Percentiles rank a stretch among this genome's conserved stretches.
These are phyloP conservation scores for Trichoderma orchidacearum DNA, from an alignment of 495 filamentous ascomycete genomes.

Conservation along the genomic window DNA sequence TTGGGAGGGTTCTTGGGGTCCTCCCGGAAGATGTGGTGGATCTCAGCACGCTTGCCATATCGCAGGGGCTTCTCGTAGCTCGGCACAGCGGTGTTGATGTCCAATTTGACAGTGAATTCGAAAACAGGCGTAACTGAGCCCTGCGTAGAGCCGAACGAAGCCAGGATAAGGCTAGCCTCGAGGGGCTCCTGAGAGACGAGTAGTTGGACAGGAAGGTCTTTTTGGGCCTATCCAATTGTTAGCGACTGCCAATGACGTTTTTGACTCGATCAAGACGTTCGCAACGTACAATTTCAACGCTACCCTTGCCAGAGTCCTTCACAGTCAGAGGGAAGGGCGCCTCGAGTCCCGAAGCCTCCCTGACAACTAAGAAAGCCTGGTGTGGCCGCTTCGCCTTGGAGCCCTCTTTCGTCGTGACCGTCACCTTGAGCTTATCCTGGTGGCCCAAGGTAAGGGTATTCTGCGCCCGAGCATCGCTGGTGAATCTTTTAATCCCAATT, in stretches of 20 bases:
- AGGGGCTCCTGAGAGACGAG: constrained; percentile 52
- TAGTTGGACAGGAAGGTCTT: constrained; percentile 80
- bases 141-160: constrained; percentile 65
- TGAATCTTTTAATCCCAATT: constrained; percentile 37
- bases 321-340: constrained; percentile 77
- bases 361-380: constrained; percentile 79
- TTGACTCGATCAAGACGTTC: neutral
- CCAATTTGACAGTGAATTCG: constrained; percentile 35
- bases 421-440: constrained; percentile 67
- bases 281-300: constrained; percentile 61
- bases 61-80: constrained; percentile 51
- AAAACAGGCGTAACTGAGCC: constrained; percentile 60
- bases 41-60: constrained; percentile 68
- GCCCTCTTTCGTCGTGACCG: constrained; percentile 67
- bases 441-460: constrained; percentile 49
- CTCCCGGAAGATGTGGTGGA: constrained; percentile 79
- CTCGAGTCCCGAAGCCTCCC: constrained; percentile 67
- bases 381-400: constrained; percentile 71
- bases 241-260: neutral
- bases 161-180: constrained; percentile 66
- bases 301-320: constrained; percentile 78
- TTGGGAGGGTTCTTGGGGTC: constrained; percentile 72
- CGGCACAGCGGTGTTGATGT: constrained; percentile 46
- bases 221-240: constrained; percentile 54
- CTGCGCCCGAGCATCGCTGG: constrained; percentile 45